Evolutionary conservation across 2,329 filamentous ascomycete genomes (phyloP).

Genomic region (Byssoonygena ceratinophila): DNA sequence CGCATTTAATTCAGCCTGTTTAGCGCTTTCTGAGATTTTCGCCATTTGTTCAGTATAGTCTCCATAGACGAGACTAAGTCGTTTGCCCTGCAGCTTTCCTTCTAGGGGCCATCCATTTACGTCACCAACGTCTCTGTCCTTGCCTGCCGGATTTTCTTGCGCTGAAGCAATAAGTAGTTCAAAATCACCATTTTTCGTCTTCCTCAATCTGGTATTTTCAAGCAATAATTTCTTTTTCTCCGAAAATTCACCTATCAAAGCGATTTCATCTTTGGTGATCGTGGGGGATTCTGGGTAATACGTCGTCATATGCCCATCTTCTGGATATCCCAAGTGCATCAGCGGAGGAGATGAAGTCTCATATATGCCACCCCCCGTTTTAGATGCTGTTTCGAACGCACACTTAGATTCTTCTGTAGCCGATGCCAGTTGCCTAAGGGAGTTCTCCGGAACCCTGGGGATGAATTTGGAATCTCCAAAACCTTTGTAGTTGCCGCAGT

Average conservation of each 20-base stretch:
- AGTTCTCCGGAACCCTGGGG: constrained; percentile 55
- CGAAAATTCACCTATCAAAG: constrained; percentile 60
- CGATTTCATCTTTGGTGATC: constrained; percentile 67
- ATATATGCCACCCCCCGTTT: constrained; percentile 55
- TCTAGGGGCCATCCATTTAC: constrained; percentile 52
- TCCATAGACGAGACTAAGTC: constrained; percentile 60
- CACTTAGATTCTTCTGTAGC: constrained; percentile 49
- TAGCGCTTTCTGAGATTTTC: constrained; percentile 53
- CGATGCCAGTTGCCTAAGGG: constrained; percentile 54
- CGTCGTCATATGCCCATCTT: constrained; percentile 65
- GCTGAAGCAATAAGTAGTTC: constrained; percentile 67
- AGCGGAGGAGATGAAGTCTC: constrained; percentile 52
- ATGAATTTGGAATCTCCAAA: constrained; percentile 80
- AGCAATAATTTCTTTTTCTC: constrained; percentile 58
- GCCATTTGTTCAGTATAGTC: constrained; percentile 64
- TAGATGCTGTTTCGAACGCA: constrained; percentile 55
- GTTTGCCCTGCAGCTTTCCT: constrained; percentile 55
- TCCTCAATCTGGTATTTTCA: constrained; percentile 67
- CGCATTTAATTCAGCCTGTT: constrained; percentile 56
- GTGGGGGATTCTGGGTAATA: constrained; percentile 68
- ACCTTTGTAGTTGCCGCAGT: constrained; percentile 75
- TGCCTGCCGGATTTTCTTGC: constrained; percentile 47
- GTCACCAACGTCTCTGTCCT: constrained; percentile 59
- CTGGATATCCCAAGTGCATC: constrained; percentile 66
- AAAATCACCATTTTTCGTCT: constrained; percentile 53